Evolutionary conservation across 495 filamentous ascomycete species (phyloP).

Genomic region (Daldinia caldariorum): DNA sequence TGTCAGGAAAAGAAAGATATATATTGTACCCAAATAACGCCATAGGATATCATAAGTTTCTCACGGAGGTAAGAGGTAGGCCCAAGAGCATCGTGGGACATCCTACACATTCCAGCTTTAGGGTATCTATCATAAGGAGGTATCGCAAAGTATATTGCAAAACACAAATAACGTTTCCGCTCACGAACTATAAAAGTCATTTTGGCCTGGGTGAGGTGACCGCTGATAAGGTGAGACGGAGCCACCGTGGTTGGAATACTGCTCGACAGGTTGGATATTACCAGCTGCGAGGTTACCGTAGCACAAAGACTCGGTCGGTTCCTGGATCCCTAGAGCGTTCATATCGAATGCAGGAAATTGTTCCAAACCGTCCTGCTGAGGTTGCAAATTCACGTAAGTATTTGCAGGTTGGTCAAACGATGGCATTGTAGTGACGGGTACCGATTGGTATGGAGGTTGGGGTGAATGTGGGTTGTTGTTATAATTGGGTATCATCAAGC

Average conservation of each 20-base stretch:
- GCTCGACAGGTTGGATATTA: conserved; percentile 44
- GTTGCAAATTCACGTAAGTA: conserved; percentile 22
- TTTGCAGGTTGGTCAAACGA: conserved; percentile 26
- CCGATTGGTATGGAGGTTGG: conserved; percentile 38
- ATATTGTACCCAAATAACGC: conserved; percentile 26
- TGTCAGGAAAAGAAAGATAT: conserved; percentile 16
- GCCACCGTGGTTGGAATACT: conserved; percentile 52
- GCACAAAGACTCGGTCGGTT: conserved; percentile 35
- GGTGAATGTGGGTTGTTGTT: conserved; percentile 32
- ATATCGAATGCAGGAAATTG: conserved; percentile 50
- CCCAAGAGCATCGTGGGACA: conserved; percentile 12
- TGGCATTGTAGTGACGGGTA: conserved; percentile 36
- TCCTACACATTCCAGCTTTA: conserved; percentile 33
- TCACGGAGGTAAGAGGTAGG: conserved; percentile 3
- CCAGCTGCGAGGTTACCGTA: conserved; percentile 48
- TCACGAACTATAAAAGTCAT: conserved; percentile 51
- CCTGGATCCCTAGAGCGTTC: conserved; percentile 53
- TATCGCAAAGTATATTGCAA: conserved; percentile 30
- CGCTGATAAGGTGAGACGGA: conserved; percentile 55
- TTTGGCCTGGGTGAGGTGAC: conserved; percentile 53
- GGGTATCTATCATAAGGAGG: conserved; percentile 13
- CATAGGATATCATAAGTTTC: conserved; percentile 29
- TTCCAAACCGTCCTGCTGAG: conserved; percentile 45
- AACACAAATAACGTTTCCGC: conserved; percentile 24
- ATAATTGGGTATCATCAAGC: conserved; percentile 41